Evolutionary conservation across 2,329 filamentous ascomycete species (phyloP), one percentile per base, ranked within the genome.

Genomic region (Chaetomium sp.): DNA sequence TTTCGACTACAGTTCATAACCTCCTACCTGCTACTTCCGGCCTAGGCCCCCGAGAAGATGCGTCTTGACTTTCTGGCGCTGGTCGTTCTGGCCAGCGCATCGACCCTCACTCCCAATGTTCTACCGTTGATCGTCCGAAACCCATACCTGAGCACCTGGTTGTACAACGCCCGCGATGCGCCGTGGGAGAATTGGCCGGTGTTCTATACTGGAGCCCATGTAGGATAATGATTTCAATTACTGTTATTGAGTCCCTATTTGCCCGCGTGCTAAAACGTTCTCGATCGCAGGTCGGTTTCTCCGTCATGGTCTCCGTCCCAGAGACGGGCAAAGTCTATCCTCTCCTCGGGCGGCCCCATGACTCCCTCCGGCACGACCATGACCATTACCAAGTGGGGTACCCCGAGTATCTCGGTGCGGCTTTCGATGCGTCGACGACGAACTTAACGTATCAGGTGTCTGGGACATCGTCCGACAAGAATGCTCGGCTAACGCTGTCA

Each of bases 131-230:
- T 79, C 54, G 81, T 84, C 33, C 76, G 81, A 43, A 83, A 80
- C 62, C 81, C 81, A 6, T 84, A 84, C 62, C 67, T 84, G 55
- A 83, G 79, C 66, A 76, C 79, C 37, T 84, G 81, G 81, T 67
- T 89, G 55, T 76, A 77, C 48, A 79, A 81, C 69, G 88, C 89
- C 42, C 79, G 90, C 62, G 80, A 86, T 54, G 78, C 79, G 46
- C 90, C 90, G 1, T 95, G 89, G 89, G 79, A 83, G 53, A 80
- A 82, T 71, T 95, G 90, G 90, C 90, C 90, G 32, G 92, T 92
- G 69, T 71, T 71, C 57, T 69, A 65, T 65, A 71, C 67, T 2
- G 68, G 67, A 11, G 61, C 66, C 48, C 67, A 66, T 53, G 68
- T 68, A 61, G 58, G 65, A 27, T 2, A 27, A 27, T 27, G 19